Conservation (phyloP, 495 filamentous ascomycete genomes). For the Penicillium bovifimosum region DNA sequence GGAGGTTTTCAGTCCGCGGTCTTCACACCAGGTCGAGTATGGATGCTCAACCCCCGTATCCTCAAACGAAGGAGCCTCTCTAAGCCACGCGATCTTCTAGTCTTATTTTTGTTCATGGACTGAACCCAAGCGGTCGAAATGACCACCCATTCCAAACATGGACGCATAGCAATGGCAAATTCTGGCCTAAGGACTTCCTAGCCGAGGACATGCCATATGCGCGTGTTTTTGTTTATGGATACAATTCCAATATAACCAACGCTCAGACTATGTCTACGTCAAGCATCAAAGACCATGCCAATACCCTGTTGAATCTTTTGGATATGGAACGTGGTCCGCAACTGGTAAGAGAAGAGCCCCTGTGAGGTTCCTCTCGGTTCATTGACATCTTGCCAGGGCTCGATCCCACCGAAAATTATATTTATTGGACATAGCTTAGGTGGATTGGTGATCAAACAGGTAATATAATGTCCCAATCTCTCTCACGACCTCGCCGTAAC, state of each 20-base stretch:
- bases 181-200: constrained; percentile 40
- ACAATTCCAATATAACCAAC: constrained; percentile 39
- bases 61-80: background rate
- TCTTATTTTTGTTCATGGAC: constrained; percentile 37
- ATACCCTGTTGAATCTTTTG: constrained; percentile 33
- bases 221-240: constrained; percentile 40
- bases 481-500: background rate
- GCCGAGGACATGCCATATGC: constrained; percentile 35
- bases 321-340: constrained; percentile 30
- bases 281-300: constrained; percentile 37
- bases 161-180: constrained; percentile 32
- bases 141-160: constrained; percentile 40
- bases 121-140: constrained; percentile 33
- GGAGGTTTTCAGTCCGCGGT: constrained; percentile 28
- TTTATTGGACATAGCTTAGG: constrained; percentile 46
- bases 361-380: background rate
- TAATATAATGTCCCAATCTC: constrained; percentile 7
- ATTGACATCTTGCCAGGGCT: constrained; percentile 3
- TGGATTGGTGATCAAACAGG: constrained; percentile 43
- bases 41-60: background rate
- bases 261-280: constrained; percentile 35
- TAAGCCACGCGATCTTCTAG: constrained; percentile 5
- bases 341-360: constrained; percentile 6
- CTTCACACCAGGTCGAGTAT: constrained; percentile 32
- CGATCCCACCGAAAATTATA: constrained; percentile 32